Conservation (phyloP, 257 asterid species). For the Nicotiana knightiana region DNA sequence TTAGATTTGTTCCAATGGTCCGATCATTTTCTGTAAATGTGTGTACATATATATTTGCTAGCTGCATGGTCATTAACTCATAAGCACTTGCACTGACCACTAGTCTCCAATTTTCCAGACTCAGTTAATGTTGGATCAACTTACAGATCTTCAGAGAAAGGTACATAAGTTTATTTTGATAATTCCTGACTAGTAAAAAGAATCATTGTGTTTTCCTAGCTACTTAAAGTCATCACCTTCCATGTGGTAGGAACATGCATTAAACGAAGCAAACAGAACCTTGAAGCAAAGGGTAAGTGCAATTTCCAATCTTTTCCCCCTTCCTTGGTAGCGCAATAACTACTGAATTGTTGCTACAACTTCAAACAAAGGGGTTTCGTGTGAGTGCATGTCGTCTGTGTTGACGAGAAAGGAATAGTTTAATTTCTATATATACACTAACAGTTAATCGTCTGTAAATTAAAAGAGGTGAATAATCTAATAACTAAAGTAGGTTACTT, state of each 20-base stretch:
- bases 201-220: not conserved
- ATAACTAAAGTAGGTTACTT: too few species aligned
- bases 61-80: too few species aligned
- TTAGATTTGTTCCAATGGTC: not conserved
- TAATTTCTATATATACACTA: too few species aligned
- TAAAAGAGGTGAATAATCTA: too few species aligned
- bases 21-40: too few species aligned
- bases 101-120: conserved; percentile 44
- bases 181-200: not conserved
- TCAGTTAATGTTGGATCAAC: conserved; percentile 92
- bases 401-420: not conserved
- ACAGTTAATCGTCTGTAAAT: too few species aligned
- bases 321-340: not conserved
- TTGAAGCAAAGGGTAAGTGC: conserved; percentile 80
- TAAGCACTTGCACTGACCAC: not conserved
- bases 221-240: not conserved
- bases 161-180: conserved; percentile 19
- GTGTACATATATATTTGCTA: too few species aligned
- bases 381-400: not conserved
- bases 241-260: conserved; percentile 70
- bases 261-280: conserved; percentile 81
- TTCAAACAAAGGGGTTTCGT: not conserved
- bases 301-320: not conserved
- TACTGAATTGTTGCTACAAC: not conserved
- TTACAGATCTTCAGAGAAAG: conserved; percentile 84